Conservation (phyloP, 192 early-diverging fungal species). For the Podila verticillata region DNA sequence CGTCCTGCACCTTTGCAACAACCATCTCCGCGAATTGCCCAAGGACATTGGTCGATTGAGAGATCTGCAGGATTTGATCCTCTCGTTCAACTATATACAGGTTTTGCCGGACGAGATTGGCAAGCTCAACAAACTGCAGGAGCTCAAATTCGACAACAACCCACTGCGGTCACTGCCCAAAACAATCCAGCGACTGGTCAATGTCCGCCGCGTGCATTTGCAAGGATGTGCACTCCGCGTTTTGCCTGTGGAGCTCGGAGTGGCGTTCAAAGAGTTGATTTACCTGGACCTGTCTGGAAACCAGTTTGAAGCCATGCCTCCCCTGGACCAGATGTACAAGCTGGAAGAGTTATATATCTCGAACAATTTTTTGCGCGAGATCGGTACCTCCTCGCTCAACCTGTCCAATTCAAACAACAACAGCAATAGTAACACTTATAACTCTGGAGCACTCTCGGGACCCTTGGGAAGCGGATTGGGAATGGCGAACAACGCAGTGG, state of each 20-base stretch:
- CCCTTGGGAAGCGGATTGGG: constrained; percentile 9
- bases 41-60: constrained; percentile 53
- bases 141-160: constrained; percentile 56
- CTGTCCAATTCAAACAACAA: constrained; percentile 13
- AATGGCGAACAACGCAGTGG: background rate
- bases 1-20: constrained; percentile 59
- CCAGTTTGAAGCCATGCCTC: constrained; percentile 52
- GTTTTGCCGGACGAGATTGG: constrained; percentile 57
- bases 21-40: constrained; percentile 52
- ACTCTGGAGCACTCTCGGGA: constrained; percentile 9
- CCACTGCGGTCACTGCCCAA: constrained; percentile 44
- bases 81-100: constrained; percentile 60
- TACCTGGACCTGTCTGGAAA: constrained; percentile 53
- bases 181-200: constrained; percentile 35
- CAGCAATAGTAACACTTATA: constrained; percentile 11
- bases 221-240: constrained; percentile 53
- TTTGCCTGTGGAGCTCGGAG: constrained; percentile 51
- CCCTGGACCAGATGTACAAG: constrained; percentile 48
- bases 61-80: constrained; percentile 57
- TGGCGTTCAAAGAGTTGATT: constrained; percentile 43
- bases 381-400: constrained; percentile 44
- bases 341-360: constrained; percentile 52
- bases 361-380: constrained; percentile 49
- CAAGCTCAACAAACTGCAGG: constrained; percentile 49
- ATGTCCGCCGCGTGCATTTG: constrained; percentile 44